Evolutionary conservation across 2,329 filamentous ascomycete genomes (phyloP), one percentile per base, ranked within the genome.

Genomic region (Botrytis elliptica): DNA sequence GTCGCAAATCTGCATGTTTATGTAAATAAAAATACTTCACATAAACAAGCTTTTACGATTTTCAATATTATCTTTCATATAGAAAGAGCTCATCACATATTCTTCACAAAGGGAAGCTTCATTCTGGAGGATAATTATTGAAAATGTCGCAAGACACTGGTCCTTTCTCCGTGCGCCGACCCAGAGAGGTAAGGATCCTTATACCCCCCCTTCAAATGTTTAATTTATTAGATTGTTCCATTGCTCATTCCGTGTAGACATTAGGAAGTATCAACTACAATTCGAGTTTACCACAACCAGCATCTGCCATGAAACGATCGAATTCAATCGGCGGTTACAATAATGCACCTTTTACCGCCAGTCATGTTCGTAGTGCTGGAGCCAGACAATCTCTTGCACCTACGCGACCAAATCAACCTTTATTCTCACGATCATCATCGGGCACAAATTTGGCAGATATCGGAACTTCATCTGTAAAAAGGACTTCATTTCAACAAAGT

Each of bases 221-320:
- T 44, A 68, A 55, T 68, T 57, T 57, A 20, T 57, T 57, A 20
- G 25, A 59, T 67, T 14, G 52, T 57, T 57, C 52, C 52, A 16
- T 65, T 62, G 52, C 71, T 72, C 40, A 72, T 42, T 59, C 55
- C 46, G 8, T 77, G 76, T 83, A 97, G 94, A 98, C 96, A 71
- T 89, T 98, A 75, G 95, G 92, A 77, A 91, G 91, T 20, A 90
- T 97, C 80, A 95, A 90, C 82, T 90, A 91, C 82, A 95, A 94
- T 82, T 92, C 93, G 33, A 89, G 90, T 36, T 93, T 99, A 76
- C 96, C 96, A 33, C 94, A 97, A 84, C 95, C 96, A 14, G 88
- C 93, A 42, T 98, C 95, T 59, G 93, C 94, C 59, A 92, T 99
- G 88, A 99, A 99, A 86, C 93, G 96, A 82, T 92, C 93, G 44